Conservation (phyloP, 257 asterid species). For the Ajuga chamaepitys region DNA sequence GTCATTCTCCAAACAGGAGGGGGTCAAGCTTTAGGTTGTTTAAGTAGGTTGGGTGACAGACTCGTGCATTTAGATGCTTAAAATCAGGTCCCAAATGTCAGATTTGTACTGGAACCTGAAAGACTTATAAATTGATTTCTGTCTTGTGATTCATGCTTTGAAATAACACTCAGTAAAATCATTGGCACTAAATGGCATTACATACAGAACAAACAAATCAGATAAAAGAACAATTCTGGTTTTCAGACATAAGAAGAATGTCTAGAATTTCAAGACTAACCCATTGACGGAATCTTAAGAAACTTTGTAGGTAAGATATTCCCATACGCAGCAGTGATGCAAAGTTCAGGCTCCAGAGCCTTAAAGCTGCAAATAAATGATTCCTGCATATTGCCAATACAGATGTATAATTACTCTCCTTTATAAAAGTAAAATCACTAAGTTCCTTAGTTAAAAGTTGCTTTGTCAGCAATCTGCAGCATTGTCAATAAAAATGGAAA, state of each 20-base stretch:
- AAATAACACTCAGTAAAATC: neutral
- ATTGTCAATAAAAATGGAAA: neutral
- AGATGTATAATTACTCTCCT: neutral
- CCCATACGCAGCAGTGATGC: conserved; percentile 97
- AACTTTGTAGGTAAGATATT: conserved; percentile 81
- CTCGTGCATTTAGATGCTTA: neutral
- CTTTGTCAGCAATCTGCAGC: neutral
- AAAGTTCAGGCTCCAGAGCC: conserved; percentile 86
- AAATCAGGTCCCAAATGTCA: neutral
- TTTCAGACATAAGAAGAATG: neutral
- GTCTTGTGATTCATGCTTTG: neutral
- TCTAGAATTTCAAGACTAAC: conserved; percentile 38
- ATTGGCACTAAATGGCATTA: neutral
- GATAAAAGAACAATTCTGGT: neutral
- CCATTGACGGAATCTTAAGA: conserved; percentile 78
- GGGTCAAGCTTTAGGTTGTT: neutral
- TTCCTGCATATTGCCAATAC: conserved; percentile 44
- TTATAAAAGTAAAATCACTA: neutral
- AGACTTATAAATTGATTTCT: neutral
- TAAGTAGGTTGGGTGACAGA: too few relatives aligned
- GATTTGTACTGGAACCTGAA: neutral
- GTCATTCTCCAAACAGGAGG: too few relatives aligned
- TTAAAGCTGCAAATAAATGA: conserved; percentile 49
- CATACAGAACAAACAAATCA: neutral
- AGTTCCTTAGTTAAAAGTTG: neutral